phyloP scores from a whole-genome alignment of 2,329 filamentous ascomycete genomes.

The Blastomyces gilchristii region DNA sequence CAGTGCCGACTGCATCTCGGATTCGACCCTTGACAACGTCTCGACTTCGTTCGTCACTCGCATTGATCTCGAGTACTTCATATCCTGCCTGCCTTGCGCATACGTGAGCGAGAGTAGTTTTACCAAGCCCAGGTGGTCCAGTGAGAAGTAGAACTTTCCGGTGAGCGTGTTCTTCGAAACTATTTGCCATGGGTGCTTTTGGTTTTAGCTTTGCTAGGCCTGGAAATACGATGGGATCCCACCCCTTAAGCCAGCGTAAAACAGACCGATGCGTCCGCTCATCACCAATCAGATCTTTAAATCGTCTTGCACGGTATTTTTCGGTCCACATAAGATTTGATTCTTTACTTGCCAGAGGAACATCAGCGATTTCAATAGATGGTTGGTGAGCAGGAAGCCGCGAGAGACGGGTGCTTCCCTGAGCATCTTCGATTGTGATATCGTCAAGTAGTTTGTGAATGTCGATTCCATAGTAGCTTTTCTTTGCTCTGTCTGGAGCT shows the following conservation, averaged over 20 bases:
- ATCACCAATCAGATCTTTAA: conserved; percentile 88
- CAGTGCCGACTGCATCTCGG: conserved; percentile 81
- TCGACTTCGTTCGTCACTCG: conserved; percentile 83
- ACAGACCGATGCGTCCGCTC: conserved; percentile 87
- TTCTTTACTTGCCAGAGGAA: conserved; percentile 20
- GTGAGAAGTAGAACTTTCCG: conserved; percentile 83
- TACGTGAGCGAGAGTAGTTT: conserved; percentile 92
- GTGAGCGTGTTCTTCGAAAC: conserved; percentile 63
- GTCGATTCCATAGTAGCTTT: conserved; percentile 80
- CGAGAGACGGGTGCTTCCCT: conserved; percentile 19
- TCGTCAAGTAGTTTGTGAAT: conserved; percentile 74
- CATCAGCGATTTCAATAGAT: conserved; percentile 24
- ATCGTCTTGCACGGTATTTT: conserved; percentile 86
- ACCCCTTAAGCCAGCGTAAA: conserved; percentile 83
- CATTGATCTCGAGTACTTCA: conserved; percentile 94
- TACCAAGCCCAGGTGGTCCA: conserved; percentile 85
- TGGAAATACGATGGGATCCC: conserved; percentile 89
- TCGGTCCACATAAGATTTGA: conserved; percentile 68
- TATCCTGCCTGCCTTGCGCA: conserved; percentile 93
- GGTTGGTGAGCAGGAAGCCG: conserved; percentile 19
- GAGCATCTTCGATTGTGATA: conserved; percentile 50
- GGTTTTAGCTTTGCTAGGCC: conserved; percentile 49
- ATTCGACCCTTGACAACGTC: conserved; percentile 88
- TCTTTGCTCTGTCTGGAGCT: conserved; percentile 45
- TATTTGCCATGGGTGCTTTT: conserved; percentile 37